A percentile compares a stretch with the other conserved stretches of the same genome.
Conservation (phyloP, 1,284 basidiomycete genomes). For the Jaminaea rosea region DNA sequence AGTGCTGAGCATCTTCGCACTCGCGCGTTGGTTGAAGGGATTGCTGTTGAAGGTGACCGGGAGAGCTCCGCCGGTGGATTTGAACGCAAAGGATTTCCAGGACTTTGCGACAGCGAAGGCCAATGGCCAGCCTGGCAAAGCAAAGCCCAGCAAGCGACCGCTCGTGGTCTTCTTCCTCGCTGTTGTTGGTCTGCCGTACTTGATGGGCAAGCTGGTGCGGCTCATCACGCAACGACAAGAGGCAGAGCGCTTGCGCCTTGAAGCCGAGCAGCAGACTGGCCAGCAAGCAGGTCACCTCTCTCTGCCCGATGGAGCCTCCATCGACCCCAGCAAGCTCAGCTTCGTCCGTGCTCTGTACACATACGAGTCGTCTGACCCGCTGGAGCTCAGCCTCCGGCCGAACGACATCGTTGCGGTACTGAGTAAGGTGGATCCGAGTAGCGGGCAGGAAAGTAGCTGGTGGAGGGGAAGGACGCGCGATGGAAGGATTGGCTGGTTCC, state of each 20-base stretch:
- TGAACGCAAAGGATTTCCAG: slow-evolving; percentile 39
- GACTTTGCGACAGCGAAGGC: slow-evolving; percentile 35
- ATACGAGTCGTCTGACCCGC: slow-evolving; percentile 56
- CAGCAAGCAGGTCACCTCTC: too few relatives aligned
- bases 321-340: slow-evolving; percentile 58
- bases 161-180: slow-evolving; percentile 88
- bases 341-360: slow-evolving; percentile 81
- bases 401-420: slow-evolving; percentile 93
- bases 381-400: slow-evolving; percentile 73
- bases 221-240: slow-evolving; percentile 61
- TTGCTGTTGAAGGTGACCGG: slow-evolving; percentile 32
- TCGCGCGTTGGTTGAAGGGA: slow-evolving; percentile 68
- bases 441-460: slow-evolving; percentile 73
- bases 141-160: slow-evolving; percentile 65
- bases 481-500: slow-evolving; percentile 93
- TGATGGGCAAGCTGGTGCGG: slow-evolving; percentile 81
- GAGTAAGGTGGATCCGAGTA: slow-evolving; percentile 53
- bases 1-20: slow-evolving; percentile 76
- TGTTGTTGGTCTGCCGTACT: slow-evolving; percentile 85
- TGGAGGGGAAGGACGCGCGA: slow-evolving; percentile 92
- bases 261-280: slow-evolving; percentile 45
- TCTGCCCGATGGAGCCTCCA: too few relatives aligned
- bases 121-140: slow-evolving; percentile 10
- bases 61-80: slow-evolving; percentile 27
- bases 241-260: slow-evolving; percentile 47